Conservation (phyloP, 106 monocot genomes). For the Agapanthus africanus region DNA sequence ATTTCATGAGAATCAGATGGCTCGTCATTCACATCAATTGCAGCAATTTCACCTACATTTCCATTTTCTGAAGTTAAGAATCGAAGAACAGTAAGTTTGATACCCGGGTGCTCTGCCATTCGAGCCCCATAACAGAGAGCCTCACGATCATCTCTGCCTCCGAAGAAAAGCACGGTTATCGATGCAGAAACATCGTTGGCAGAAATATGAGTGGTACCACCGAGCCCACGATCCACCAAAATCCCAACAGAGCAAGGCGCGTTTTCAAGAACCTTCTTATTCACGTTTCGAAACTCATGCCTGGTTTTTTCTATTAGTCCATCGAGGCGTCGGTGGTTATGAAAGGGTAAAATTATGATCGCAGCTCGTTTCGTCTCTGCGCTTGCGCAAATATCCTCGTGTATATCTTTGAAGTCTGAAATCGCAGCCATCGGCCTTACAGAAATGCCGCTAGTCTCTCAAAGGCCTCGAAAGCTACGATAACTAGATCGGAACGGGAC, state of each 20-base stretch:
- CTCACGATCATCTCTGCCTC: slow-evolving; percentile 29
- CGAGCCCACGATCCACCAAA: slow-evolving; percentile 39
- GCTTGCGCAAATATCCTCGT: slow-evolving; percentile 31
- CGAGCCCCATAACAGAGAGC: slow-evolving; percentile 24
- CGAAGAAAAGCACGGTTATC: slow-evolving; percentile 20
- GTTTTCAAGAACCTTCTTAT: slow-evolving; percentile 24
- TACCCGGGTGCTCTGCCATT: slow-evolving; percentile 35
- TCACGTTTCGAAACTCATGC: slow-evolving; percentile 17
- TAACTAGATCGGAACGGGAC: slow-evolving; percentile 10
- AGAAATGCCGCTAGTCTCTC: slow-evolving; percentile 16
- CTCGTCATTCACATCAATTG: slow-evolving; percentile 8
- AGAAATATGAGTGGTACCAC: slow-evolving; percentile 10
- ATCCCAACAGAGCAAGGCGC: slow-evolving; percentile 42
- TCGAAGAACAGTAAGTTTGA: slow-evolving; percentile 17
- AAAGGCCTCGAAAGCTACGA: slow-evolving; percentile 24
- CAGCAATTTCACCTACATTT: not conserved
- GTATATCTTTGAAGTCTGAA: slow-evolving; percentile 23
- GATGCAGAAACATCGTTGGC: slow-evolving; percentile 20
- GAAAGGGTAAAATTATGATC: slow-evolving; percentile 32
- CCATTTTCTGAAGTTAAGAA: slow-evolving; percentile 3
- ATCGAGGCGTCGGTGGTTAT: slow-evolving; percentile 34
- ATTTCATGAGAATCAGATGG: not conserved
- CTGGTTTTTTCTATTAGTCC: slow-evolving; percentile 18
- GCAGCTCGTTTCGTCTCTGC: slow-evolving; percentile 32
- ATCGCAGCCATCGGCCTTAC: slow-evolving; percentile 26